Evolutionary conservation across 495 filamentous ascomycete species (phyloP), one percentile per base, ranked within the genome.

Genomic region (Hypoxylon fuscum): DNA sequence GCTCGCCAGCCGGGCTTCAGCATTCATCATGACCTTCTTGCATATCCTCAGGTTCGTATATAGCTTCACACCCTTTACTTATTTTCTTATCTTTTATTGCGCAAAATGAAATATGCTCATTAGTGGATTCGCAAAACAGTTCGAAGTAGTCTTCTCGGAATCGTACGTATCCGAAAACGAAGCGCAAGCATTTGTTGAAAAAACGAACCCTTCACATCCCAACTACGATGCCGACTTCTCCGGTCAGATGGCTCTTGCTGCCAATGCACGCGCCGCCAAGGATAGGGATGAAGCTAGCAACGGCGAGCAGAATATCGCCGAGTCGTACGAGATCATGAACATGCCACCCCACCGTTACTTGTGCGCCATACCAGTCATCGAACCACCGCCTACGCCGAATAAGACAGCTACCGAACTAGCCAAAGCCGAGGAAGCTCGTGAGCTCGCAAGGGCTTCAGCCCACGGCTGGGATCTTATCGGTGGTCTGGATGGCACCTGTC

Each of bases 381-480:
- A 83, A 15, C 73, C 77, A 4, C 75, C 77, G 5, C 77, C 82
- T 3, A 62, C 76, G 0, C 74, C 76, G 17, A 88, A 89, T 66
- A 78, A 83, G 56, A 89, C 84, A 2, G 83, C 85, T 21, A 85
- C 81, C 32, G 82, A 85, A 47, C 76, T 87, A 27, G 85, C 86
- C 47, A 82, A 84, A 62, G 86, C 83, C 3, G 91, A 94, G 56
- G 88, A 96, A 69, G 86, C 90, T 57, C 91, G 92, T 47, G 95
- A 98, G 72, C 81, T 97, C 0, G 87, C 84, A 17, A 86, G 91
- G 15, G 95, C 95, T 3, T 90, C 89, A 0, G 85, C 91, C 23
- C 85, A 90, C 18, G 95, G 95, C 3, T 90, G 92, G 83, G 92
- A 97, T 70, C 82, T 98, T n/a, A 83, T 98, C 32, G 82, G 86